Evolutionary conservation across 2,329 filamentous ascomycete genomes (phyloP).

Genomic region (Decorospora gaudefroyi): DNA sequence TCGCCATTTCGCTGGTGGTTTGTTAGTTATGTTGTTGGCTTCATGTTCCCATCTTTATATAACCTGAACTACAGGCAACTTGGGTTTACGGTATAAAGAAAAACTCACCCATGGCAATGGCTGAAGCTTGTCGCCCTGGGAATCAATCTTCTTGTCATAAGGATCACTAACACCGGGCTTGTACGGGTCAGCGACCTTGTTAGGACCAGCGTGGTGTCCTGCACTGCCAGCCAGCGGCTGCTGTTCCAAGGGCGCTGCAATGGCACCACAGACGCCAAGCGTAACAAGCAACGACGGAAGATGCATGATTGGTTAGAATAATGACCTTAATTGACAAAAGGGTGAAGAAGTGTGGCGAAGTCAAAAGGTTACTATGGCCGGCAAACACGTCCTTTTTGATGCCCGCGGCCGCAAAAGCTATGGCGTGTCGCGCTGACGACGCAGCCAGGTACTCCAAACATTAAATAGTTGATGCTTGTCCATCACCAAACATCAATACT

Average conservation of each 20-base stretch:
- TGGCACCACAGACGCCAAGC: conserved; percentile 37
- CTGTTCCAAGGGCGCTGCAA: conserved; percentile 43
- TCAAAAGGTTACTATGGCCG: neutral
- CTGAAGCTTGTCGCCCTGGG: conserved; percentile 63
- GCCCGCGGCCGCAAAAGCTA: conserved; percentile 4
- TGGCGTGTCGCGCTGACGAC: conserved; percentile 49
- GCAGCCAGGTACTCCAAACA: conserved; percentile 36
- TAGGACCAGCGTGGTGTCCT: conserved; percentile 33
- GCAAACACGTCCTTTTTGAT: conserved; percentile 21
- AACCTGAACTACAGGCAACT: neutral
- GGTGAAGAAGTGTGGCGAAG: conserved; percentile 3
- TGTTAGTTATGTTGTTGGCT: conserved; percentile 14
- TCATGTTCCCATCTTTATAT: neutral
- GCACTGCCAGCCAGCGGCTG: conserved; percentile 42
- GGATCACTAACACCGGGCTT: conserved; percentile 64
- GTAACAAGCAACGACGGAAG: conserved; percentile 32
- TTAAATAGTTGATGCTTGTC: conserved; percentile 6
- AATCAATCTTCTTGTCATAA: conserved; percentile 65
- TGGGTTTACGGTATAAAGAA: too few species aligned
- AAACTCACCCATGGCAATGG: conserved; percentile 60
- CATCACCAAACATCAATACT: conserved; percentile 10
- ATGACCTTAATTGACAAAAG: conserved; percentile 17
- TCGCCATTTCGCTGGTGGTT: conserved; percentile 52
- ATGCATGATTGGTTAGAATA: conserved; percentile 38
- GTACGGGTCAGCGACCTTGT: conserved; percentile 56